Conservation (phyloP, 257 asterid species). For the Scutellaria barbata region DNA sequence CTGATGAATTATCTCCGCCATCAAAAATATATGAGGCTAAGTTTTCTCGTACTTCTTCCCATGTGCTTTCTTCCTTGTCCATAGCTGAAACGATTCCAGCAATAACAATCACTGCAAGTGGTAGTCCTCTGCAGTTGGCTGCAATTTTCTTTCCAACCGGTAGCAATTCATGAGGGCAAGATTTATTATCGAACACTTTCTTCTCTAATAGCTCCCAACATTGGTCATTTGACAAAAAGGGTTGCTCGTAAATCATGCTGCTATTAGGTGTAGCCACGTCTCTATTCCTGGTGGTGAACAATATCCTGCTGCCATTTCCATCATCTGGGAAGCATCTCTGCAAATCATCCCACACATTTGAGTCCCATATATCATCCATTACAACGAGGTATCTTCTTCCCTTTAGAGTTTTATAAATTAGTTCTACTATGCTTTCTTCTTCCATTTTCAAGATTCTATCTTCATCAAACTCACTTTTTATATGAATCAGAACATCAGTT, state of each 20-base stretch:
- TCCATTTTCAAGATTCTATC: constrained; percentile 2
- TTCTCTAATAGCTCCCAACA: constrained; percentile 21
- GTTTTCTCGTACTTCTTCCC: constrained; percentile 5
- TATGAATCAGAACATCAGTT: background rate
- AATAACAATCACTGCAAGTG: constrained; percentile 10
- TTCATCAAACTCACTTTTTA: background rate
- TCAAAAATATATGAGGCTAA: background rate
- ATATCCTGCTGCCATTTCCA: constrained; percentile 19
- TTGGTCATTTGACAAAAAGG: background rate
- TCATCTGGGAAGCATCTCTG: constrained; percentile 8
- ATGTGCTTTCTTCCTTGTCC: background rate
- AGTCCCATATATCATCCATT: constrained; percentile 25
- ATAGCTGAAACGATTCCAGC: constrained; percentile 10
- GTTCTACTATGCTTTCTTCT: background rate
- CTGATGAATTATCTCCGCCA: constrained; percentile 3
- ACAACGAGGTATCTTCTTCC: background rate
- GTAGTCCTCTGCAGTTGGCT: constrained; percentile 4
- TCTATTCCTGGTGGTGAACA: constrained; percentile 12
- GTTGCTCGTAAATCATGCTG: background rate
- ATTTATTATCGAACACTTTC: background rate
- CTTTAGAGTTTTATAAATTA: constrained; percentile 1
- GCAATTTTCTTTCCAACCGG: background rate
- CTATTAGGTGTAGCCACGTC: constrained; percentile 18
- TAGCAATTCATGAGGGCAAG: constrained; percentile 14
- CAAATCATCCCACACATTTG: background rate